Evolutionary conservation across 2,329 filamentous ascomycete genomes (phyloP).

Genomic region (Plenodomus tracheiphilus): DNA sequence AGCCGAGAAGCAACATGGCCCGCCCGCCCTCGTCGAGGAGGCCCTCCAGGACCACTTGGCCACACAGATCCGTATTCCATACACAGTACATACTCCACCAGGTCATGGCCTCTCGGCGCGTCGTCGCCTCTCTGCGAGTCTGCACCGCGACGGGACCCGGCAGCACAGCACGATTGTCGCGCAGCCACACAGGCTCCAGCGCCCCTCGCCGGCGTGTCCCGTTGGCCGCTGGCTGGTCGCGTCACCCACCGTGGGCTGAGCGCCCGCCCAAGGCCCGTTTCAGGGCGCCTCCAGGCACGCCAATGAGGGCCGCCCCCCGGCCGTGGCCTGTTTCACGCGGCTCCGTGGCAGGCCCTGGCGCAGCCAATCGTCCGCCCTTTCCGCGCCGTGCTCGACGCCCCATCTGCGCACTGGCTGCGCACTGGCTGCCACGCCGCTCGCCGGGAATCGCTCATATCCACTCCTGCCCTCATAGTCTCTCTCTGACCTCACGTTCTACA

Average conservation of each 20-base stretch:
- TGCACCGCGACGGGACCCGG: neutral
- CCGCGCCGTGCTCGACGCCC: constrained; percentile 5
- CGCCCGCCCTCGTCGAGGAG: too few species aligned
- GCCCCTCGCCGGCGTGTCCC: constrained; percentile 1
- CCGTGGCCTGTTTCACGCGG: constrained; percentile 19
- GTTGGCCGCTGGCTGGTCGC: constrained; percentile 7
- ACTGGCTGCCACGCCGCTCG: constrained; percentile 3
- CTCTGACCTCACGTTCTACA: constrained; percentile 18
- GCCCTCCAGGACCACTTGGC: too few species aligned
- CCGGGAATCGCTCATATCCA: constrained; percentile 28
- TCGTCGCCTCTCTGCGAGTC: neutral
- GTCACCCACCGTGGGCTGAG: constrained; percentile 27
- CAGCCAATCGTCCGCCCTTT: constrained; percentile 20
- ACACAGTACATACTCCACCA: neutral
- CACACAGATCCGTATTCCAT: neutral
- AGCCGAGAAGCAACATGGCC: too few species aligned
- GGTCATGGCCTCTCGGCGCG: neutral
- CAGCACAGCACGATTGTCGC: constrained; percentile 1
- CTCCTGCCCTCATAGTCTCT: constrained; percentile 22
- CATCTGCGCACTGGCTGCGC: too few species aligned
- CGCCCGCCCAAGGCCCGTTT: constrained; percentile 20
- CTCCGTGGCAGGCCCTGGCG: neutral
- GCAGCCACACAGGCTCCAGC: neutral
- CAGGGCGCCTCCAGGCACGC: constrained; percentile 31
- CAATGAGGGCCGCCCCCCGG: constrained; percentile 23